phyloP scores from a whole-genome alignment of 2,329 filamentous ascomycete genomes.

The Domatiomyces catenatus region DNA sequence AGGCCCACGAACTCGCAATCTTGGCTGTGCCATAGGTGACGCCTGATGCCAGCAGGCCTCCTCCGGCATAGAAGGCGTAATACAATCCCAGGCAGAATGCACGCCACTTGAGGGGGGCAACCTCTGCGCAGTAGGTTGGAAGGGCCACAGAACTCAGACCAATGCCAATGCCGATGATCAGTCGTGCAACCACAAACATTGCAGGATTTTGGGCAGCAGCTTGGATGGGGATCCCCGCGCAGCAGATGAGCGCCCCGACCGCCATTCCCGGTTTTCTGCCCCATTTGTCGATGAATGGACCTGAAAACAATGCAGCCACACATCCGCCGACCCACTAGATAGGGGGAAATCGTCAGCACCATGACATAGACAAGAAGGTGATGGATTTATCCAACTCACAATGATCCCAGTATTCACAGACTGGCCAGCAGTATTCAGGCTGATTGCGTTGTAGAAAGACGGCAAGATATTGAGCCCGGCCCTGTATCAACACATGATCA shows the following conservation, averaged over 20 bases:
- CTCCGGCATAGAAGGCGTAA: conserved; percentile 9
- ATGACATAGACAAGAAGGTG: too few relatives aligned
- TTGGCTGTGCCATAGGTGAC: conserved; percentile 11
- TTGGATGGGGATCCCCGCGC: conserved; percentile 45
- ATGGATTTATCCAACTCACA: too few relatives aligned
- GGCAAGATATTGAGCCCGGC: conserved; percentile 22
- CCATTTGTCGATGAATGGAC: conserved; percentile 15
- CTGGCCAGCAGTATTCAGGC: conserved; percentile 21
- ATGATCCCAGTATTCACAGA: conserved; percentile 20
- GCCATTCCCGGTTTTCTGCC: conserved; percentile 18
- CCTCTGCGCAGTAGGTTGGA: conserved; percentile 10
- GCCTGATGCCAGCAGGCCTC: conserved; percentile 8
- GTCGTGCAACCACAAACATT: conserved; percentile 44
- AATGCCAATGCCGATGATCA: conserved; percentile 43
- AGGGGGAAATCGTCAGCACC: too few relatives aligned
- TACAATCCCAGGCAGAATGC: conserved; percentile 8
- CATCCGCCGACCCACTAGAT: conserved; percentile 17
- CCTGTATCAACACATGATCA: too few relatives aligned
- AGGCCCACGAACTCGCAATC: conserved; percentile 27
- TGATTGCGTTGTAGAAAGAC: conserved; percentile 22
- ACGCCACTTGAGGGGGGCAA: conserved; percentile 6
- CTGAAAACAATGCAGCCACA: conserved; percentile 12
- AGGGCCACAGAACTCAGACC: conserved; percentile 41
- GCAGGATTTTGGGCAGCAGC: conserved; percentile 39
- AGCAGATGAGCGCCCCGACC: conserved; percentile 32